Conservation (phyloP, 1,284 basidiomycete species). For the Pseudozyma tsukubaensis region DNA sequence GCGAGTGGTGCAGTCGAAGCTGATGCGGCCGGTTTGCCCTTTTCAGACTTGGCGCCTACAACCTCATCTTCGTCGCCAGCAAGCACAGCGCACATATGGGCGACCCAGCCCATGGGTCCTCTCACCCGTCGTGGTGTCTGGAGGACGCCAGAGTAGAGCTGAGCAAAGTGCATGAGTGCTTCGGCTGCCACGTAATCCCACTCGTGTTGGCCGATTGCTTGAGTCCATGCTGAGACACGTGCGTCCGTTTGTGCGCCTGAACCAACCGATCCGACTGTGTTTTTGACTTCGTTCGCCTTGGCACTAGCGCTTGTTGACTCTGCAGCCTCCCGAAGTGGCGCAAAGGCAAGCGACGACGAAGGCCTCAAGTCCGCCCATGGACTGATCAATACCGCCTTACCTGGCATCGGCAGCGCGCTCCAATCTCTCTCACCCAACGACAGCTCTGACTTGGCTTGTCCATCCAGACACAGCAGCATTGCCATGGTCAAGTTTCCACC, state of each 20-base stretch:
- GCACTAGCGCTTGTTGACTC: slow-evolving; percentile 3
- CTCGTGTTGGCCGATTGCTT: slow-evolving; percentile 53
- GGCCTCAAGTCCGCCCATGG: slow-evolving; percentile 67
- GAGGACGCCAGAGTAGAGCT: slow-evolving; percentile 64
- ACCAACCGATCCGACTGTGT: background rate
- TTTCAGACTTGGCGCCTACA: background rate
- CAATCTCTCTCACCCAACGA: slow-evolving; percentile 60
- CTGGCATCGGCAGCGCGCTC: slow-evolving; percentile 62
- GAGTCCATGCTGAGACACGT: slow-evolving; percentile 46
- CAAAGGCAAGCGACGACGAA: slow-evolving; percentile 47
- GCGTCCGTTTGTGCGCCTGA: background rate
- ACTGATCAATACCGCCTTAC: slow-evolving; percentile 63
- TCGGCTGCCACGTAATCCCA: slow-evolving; percentile 66
- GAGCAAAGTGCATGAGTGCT: slow-evolving; percentile 66
- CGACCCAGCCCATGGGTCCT: slow-evolving; percentile 65
- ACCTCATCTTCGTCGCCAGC: slow-evolving; percentile 34
- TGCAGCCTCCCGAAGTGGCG: slow-evolving; percentile 42
- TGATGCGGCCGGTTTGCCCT: background rate
- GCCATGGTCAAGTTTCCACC: slow-evolving; percentile 64
- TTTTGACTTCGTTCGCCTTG: background rate
- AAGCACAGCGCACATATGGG: slow-evolving; percentile 58
- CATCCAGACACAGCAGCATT: slow-evolving; percentile 61
- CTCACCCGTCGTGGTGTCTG: slow-evolving; percentile 57
- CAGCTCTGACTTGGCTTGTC: slow-evolving; percentile 46
- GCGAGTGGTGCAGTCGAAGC: slow-evolving; percentile 25